Evolutionary conservation across 2,329 filamentous ascomycete species (phyloP), one percentile per base, ranked within the genome.

Genomic region (Ceratocystis cubensis): DNA sequence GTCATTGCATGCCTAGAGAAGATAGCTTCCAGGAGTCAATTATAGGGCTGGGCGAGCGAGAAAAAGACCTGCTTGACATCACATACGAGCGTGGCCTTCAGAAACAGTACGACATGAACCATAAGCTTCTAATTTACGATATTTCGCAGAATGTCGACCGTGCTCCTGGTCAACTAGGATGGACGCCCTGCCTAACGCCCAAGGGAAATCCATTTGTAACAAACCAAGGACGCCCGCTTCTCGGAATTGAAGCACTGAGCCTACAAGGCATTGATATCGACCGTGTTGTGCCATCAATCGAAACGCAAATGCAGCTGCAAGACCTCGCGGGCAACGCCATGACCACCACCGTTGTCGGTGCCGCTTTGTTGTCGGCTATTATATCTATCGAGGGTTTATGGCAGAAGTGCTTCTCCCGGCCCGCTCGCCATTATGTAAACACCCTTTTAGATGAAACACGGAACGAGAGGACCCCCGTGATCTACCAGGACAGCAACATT

Each of bases 271-370:
- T 92, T 62, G 86, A 87, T 0, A 73, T 86, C 1, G 75, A 84
- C 65, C 79, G 81, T 62, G 76, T 92, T 10, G 76, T 84, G 0
- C 78, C 91, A n/a, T 85, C 82, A 0, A 80, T 80, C 7, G 85
- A 92, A 70, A 81, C 79, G 0, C 78, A 85, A 61, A 74, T 75
- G 1, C 77, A 91, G 20, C 76, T 89, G 1, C 83, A 86, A 69
- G 84, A 91, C 69, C 76, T 93, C 1, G 88, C 87, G 1, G 89
- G 89, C 0, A 93, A 94, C 72, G 89, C 89, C 0, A 93, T 93
- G 89, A 85, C 82, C 0, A 84, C 84, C 0, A 88, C 88, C 0
- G 86, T 91, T 0, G 83, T 91, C 8, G 87, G 85, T 2, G 78
- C 82, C 1, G 81, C 82, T 0, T 79, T 88, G 1, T 71, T 89